A percentile compares a stretch with the other conserved stretches of the same genome.
Evolutionary conservation across 2,329 filamentous ascomycete genomes (phyloP).

Genomic region (Dothistroma septosporum): DNA sequence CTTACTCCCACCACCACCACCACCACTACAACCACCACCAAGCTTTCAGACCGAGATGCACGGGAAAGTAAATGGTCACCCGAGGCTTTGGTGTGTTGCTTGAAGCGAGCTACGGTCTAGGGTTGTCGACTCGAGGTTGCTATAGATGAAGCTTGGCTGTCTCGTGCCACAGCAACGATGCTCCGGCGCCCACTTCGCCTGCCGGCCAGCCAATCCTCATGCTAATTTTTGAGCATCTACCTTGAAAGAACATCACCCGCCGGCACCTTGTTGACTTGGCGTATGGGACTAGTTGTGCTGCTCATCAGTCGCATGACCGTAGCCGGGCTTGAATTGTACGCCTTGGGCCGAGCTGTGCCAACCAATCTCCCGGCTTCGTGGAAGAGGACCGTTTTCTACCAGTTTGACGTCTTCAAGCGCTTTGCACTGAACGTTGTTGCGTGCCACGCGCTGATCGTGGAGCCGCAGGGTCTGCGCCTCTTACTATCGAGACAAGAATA

Average conservation of each 20-base stretch:
- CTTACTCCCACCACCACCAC: neutral
- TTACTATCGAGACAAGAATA: neutral
- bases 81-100: neutral
- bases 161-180: conserved; percentile 1
- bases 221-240: neutral
- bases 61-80: neutral
- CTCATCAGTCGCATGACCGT: neutral
- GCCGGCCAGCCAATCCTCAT: conserved; percentile 3
- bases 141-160: neutral
- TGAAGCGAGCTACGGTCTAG: neutral
- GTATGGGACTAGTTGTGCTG: neutral
- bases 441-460: neutral
- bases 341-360: neutral
- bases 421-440: neutral
- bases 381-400: neutral
- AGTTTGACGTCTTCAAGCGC: neutral
- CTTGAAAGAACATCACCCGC: neutral
- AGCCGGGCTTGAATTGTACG: neutral
- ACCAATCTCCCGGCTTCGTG: neutral
- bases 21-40: neutral
- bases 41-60: neutral
- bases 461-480: neutral
- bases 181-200: neutral
- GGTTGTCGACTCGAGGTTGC: neutral
- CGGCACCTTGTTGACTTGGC: neutral